Percentiles rank a stretch among this genome's conserved stretches.
Conservation (phyloP, 108 stramenopile genomes). For the Epithemia pelagica region DNA sequence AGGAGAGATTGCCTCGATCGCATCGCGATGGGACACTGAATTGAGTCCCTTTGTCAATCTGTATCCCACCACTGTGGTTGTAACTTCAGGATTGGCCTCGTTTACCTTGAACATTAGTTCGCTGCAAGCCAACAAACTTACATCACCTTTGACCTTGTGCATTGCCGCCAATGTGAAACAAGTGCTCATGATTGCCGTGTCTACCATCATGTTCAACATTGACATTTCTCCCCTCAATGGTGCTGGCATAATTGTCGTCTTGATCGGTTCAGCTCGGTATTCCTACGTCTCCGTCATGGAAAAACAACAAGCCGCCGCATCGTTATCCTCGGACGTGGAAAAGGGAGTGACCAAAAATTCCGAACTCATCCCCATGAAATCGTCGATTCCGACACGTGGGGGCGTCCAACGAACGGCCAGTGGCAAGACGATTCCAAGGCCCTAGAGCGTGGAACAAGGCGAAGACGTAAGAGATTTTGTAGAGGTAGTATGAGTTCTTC, state of each 20-base stretch:
- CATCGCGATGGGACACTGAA: slow-evolving; percentile 35
- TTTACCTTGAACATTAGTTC: slow-evolving; percentile 79
- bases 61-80: slow-evolving; percentile 38
- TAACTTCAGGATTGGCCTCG: slow-evolving; percentile 48
- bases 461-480: too few species aligned
- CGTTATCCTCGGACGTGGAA: background rate
- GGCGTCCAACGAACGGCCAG: background rate
- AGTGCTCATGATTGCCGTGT: slow-evolving; percentile 63
- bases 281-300: slow-evolving; percentile 65
- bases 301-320: slow-evolving; percentile 15
- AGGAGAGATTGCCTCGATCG: slow-evolving; percentile 53
- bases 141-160: slow-evolving; percentile 77
- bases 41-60: slow-evolving; percentile 18
- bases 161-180: slow-evolving; percentile 89
- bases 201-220: slow-evolving; percentile 44
- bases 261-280: slow-evolving; percentile 70
- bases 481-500: too few species aligned
- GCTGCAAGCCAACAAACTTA: slow-evolving; percentile 82
- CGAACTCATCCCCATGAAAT: background rate
- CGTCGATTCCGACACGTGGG: too few species aligned
- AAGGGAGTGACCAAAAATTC: background rate
- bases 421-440: too few species aligned
- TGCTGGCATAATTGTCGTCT: slow-evolving; percentile 55
- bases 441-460: too few species aligned
- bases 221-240: slow-evolving; percentile 51